Percentiles rank a stretch among this genome's conserved stretches.
Conservation (phyloP, 2,329 filamentous ascomycete genomes). For the Alternaria sp. region DNA sequence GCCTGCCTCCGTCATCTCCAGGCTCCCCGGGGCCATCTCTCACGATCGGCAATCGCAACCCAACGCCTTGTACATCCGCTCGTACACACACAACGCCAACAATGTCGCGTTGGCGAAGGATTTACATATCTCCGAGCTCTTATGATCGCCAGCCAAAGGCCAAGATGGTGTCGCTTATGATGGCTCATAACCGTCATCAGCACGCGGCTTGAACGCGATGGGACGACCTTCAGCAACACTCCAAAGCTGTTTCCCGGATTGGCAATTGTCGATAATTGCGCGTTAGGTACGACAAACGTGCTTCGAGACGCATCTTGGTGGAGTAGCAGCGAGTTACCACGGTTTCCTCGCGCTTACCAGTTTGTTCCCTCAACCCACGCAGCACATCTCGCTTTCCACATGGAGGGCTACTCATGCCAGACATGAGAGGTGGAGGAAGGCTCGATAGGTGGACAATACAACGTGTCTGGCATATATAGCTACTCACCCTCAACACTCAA, state of each 20-base stretch:
- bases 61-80: background rate
- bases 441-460: background rate
- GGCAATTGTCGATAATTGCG: too few species aligned
- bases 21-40: background rate
- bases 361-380: background rate
- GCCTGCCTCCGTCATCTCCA: background rate
- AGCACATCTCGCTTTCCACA: background rate
- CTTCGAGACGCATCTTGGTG: background rate
- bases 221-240: background rate
- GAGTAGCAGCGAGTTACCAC: background rate
- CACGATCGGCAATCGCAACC: background rate
- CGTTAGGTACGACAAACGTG: background rate
- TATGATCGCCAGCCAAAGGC: background rate
- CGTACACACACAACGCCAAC: background rate
- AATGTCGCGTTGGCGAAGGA: background rate
- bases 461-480: background rate
- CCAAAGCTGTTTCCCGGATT: background rate
- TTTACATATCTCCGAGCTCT: background rate
- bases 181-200: background rate
- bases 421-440: background rate
- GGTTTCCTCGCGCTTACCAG: background rate
- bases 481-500: background rate
- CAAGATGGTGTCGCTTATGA: background rate
- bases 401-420: background rate
- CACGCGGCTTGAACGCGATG: background rate